Conservation (phyloP, 164 flowering plant genomes). For the Pachysandra terminalis region DNA sequence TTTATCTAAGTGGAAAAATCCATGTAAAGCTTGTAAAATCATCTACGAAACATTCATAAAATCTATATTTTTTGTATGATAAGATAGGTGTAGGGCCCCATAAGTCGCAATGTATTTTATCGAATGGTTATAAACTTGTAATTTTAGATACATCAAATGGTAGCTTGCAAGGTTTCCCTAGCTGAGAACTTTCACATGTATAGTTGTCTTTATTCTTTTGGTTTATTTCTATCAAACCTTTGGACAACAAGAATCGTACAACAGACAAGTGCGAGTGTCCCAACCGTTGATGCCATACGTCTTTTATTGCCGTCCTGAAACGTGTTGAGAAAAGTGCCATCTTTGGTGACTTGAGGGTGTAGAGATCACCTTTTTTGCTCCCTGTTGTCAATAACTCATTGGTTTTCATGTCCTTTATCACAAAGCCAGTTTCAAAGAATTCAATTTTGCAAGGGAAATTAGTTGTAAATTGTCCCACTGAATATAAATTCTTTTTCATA, state of each 20-base stretch:
- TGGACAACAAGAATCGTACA: not conserved
- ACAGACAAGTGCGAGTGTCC: not conserved
- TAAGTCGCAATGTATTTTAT: conserved; percentile 7
- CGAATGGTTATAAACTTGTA: not conserved
- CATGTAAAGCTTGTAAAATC: not conserved
- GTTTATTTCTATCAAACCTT: not conserved
- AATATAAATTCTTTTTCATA: not conserved
- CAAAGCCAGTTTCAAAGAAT: not conserved
- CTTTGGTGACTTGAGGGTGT: not conserved
- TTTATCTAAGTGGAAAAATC: not conserved
- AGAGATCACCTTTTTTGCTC: not conserved
- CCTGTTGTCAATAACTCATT: not conserved
- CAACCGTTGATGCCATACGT: not conserved
- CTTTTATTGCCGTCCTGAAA: not conserved
- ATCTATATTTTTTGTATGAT: not conserved
- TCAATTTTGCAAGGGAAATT: not conserved
- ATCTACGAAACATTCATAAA: not conserved
- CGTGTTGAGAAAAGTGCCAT: not conserved
- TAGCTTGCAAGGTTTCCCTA: not conserved
- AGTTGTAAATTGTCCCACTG: not conserved
- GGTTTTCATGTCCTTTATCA: conserved; percentile 2
- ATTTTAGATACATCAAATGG: not conserved
- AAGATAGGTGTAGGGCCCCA: conserved; percentile 1
- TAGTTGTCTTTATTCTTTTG: not conserved
- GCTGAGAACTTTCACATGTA: not conserved